Base-by-base conservation (phyloP, 305 asterid genomes). In the Fraxinus platypoda region DNA sequence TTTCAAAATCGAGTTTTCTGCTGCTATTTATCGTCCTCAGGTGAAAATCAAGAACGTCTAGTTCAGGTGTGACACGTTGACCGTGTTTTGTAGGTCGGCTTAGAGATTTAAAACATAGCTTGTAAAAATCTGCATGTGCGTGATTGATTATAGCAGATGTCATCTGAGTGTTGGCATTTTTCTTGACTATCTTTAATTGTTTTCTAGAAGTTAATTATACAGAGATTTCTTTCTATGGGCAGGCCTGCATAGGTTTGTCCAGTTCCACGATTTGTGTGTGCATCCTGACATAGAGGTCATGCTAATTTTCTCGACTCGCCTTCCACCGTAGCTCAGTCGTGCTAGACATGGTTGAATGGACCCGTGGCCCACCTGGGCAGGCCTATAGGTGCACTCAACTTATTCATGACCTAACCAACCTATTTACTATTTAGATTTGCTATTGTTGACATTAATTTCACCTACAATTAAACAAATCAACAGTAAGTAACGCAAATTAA, bases 81-180 rank as follows among this genome's bases (percentile, higher is more conserved):
- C 54, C 62, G 13, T 70, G 23, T 73, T 37, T 79, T 8, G 6
- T 1, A 19, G 81, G 76, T 77, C 80, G 64, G 38, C 52, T 78
- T 82, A 59, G 81, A 76, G 80, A 52, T 73, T 73, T 80, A 78
- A 78, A 87, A 78, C 33, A 4, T 80, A 83, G 84, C 75, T 83
- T 89, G 90, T 88, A 85, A 84, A 79, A 85, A 84, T 82, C 12
- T 83, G 78, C 76, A 66, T 75, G 81, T 34, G 46, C 15, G 71
- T 78, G 83, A 82, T 49, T 71, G 76, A 23, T 82, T 83, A 68
- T 75, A 74, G 43, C 76, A 46, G 76, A 43, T 23, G 57, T 54
- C 78, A 64, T 11, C 62, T n/a, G 34, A 80, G 54, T 71, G 80
- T 75, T 68, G 79, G 64, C 81, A 26, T 21, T 73, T 77, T 19